These are phyloP conservation scores for Amorphotheca resinae DNA, from an alignment of 495 filamentous ascomycete genomes.

Conservation along the genomic window DNA sequence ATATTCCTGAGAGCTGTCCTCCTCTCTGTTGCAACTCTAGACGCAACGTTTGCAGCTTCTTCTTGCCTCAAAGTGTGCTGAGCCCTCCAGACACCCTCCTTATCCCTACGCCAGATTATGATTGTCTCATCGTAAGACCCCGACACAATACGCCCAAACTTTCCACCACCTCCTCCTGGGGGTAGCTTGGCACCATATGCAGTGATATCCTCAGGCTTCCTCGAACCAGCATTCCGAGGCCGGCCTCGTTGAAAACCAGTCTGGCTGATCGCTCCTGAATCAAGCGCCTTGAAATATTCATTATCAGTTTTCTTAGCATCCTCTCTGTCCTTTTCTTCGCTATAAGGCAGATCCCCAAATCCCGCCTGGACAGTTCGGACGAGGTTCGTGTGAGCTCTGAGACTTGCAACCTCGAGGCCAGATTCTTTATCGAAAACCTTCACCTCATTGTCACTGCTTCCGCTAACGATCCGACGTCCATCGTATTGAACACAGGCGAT, in stretches of 20 bases:
- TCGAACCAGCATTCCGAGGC: slow-evolving; percentile 61
- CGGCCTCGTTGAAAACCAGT: slow-evolving; percentile 31
- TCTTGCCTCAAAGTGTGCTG: slow-evolving; percentile 62
- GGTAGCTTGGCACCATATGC: slow-evolving; percentile 73
- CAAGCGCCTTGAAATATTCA: slow-evolving; percentile 56
- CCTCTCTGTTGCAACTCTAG: neutral
- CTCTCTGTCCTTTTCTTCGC: slow-evolving; percentile 53
- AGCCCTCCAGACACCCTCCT: slow-evolving; percentile 67
- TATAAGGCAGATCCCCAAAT: slow-evolving; percentile 78
- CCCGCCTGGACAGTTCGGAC: slow-evolving; percentile 91
- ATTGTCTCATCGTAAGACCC: slow-evolving; percentile 94
- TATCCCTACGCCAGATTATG: slow-evolving; percentile 82
- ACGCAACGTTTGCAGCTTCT: slow-evolving; percentile 34
- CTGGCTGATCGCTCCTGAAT: slow-evolving; percentile 37
- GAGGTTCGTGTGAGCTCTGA: slow-evolving; percentile 66
- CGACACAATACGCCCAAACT: slow-evolving; percentile 80
- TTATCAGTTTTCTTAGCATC: slow-evolving; percentile 63
- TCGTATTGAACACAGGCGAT: slow-evolving; percentile 98
- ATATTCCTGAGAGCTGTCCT: neutral
- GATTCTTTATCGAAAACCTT: slow-evolving; percentile 83
- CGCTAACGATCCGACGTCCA: slow-evolving; percentile 89
- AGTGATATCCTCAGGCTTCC: slow-evolving; percentile 60
- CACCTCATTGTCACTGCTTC: slow-evolving; percentile 88
- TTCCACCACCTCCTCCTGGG: slow-evolving; percentile 76
- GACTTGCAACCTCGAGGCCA: slow-evolving; percentile 74